Conservation (phyloP, 129 eudicot genomes). For the Rutidosis leptorrhynchoides region DNA sequence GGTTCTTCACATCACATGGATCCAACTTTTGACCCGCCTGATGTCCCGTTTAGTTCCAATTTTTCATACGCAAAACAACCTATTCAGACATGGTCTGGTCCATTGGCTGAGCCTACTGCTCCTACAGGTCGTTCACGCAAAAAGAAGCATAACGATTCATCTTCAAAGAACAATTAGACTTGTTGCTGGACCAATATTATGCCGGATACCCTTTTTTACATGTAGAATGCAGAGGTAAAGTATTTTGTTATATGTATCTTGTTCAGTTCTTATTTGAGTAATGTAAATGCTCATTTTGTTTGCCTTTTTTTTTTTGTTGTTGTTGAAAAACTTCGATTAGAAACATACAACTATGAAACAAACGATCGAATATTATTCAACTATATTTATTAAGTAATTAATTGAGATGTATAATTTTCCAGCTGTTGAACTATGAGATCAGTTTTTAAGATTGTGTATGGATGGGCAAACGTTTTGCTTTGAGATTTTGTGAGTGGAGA, state of each 20-base stretch:
- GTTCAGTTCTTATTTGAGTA: constrained; percentile 28
- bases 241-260: constrained; percentile 34
- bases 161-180: constrained; percentile 40
- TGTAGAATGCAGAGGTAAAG: constrained; percentile 48
- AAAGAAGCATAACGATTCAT: constrained; percentile 39
- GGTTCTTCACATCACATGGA: constrained; percentile 81
- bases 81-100: constrained; percentile 90
- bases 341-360: constrained; percentile 36
- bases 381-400: constrained; percentile 11
- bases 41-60: constrained; percentile 61
- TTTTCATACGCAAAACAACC: constrained; percentile 71
- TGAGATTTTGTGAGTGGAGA: not conserved
- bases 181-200: constrained; percentile 23
- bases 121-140: constrained; percentile 55
- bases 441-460: not conserved
- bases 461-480: not conserved
- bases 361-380: constrained; percentile 18
- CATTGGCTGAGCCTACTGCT: constrained; percentile 58
- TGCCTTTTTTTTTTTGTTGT: too few relatives aligned
- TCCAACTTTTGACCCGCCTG: constrained; percentile 60
- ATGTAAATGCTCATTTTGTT: constrained; percentile 46
- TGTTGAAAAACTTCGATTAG: constrained; percentile 31
- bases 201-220: constrained; percentile 37
- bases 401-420: constrained; percentile 21
- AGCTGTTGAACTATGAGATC: not conserved